A percentile compares a stretch with the other conserved stretches of the same genome.
phyloP scores from a whole-genome alignment of 768 basidiomycete genomes.

The Termitomyces titanicus region DNA sequence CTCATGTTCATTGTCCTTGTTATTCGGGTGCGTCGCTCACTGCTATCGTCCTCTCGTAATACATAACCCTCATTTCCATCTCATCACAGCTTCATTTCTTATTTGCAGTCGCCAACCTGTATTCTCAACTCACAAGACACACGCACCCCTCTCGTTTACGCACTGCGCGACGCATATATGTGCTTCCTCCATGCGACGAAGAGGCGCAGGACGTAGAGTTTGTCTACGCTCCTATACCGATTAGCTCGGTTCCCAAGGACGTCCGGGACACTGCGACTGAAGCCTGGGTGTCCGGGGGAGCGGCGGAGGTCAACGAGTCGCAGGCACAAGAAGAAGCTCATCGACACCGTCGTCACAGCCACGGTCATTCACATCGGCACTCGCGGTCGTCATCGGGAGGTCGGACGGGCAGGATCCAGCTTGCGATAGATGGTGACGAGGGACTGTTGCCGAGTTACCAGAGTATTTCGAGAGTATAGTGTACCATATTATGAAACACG shows the following conservation, averaged over 20 bases:
- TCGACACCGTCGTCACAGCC: slow-evolving; percentile 28
- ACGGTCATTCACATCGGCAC: slow-evolving; percentile 19
- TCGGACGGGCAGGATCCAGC: slow-evolving; percentile 36
- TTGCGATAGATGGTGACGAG: slow-evolving; percentile 44
- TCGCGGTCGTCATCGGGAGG: slow-evolving; percentile 20
- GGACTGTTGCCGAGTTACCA: slow-evolving; percentile 35
- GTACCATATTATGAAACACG: too few species aligned
- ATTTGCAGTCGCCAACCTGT: slow-evolving; percentile 65
- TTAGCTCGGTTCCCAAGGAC: slow-evolving; percentile 49
- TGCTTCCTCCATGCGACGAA: slow-evolving; percentile 41
- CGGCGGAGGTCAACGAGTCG: too few species aligned
- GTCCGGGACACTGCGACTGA: slow-evolving; percentile 56
- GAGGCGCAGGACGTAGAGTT: slow-evolving; percentile 27
- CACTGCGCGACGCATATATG: slow-evolving; percentile 56
- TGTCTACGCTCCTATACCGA: slow-evolving; percentile 71
- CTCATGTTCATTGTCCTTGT: slow-evolving; percentile 60
- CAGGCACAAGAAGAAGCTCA: too few species aligned
- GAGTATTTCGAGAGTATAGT: slow-evolving; percentile 17
- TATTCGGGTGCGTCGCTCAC: slow-evolving; percentile 50
- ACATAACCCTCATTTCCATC: too few species aligned
- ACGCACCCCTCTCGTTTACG: slow-evolving; percentile 15
- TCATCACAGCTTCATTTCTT: slow-evolving; percentile 66
- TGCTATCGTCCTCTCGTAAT: slow-evolving; percentile 6
- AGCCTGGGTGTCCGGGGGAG: slow-evolving; percentile 71
- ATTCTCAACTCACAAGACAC: slow-evolving; percentile 48